Percentiles rank a stretch among this genome's conserved stretches.
Evolutionary conservation across 106 monocot genomes (phyloP).

Genomic region (Platanthera guangdongensis): DNA sequence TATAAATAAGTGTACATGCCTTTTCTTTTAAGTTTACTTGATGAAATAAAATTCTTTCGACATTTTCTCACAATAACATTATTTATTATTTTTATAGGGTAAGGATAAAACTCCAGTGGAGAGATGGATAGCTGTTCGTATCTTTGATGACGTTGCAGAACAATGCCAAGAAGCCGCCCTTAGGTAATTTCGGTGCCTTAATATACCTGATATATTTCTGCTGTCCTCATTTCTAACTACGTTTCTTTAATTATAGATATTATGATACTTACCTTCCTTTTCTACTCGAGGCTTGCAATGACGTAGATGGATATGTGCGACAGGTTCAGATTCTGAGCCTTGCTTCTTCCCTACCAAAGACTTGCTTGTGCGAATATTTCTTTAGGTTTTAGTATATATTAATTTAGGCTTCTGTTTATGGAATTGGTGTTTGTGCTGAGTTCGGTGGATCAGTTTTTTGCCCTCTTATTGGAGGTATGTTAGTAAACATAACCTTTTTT

Average conservation of each 20-base stretch:
- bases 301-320: slow-evolving; percentile 76
- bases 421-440: slow-evolving; percentile 88
- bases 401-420: slow-evolving; percentile 87
- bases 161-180: slow-evolving; percentile 83
- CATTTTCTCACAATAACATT: no score
- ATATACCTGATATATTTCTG: neutral
- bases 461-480: slow-evolving; percentile 77
- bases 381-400: neutral
- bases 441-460: slow-evolving; percentile 73
- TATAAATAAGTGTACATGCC: no score
- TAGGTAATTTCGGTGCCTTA: slow-evolving; percentile 32
- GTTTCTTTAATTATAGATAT: slow-evolving; percentile 34
- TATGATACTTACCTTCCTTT: slow-evolving; percentile 89
- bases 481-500: neutral
- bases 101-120: slow-evolving; percentile 86
- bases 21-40: no score
- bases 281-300: slow-evolving; percentile 84
- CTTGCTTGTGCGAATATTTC: neutral
- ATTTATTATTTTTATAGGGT: slow-evolving; percentile 27
- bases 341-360: neutral
- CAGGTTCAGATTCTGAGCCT: slow-evolving; percentile 35
- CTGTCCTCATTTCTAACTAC: neutral
- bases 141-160: slow-evolving; percentile 95
- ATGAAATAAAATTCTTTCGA: no score
- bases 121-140: slow-evolving; percentile 88